Evolutionary conservation across 345 rosid genomes (phyloP), one percentile per base, ranked within the genome.

Genomic region (Noccaea bulbosa): DNA sequence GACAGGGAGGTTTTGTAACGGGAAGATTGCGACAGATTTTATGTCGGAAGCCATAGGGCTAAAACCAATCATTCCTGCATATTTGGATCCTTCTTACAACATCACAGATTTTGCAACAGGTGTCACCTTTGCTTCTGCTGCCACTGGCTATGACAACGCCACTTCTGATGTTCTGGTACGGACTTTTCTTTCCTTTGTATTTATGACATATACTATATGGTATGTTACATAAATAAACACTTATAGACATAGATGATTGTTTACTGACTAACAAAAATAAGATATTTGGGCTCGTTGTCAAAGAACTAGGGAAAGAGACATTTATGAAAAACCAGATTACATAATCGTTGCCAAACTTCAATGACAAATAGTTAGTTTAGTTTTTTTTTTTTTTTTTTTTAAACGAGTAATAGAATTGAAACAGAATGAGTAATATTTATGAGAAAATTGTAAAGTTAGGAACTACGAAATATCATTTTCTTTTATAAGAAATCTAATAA

Each of bases 91-190:
- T 11, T 67, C 72, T 6, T 85, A 81, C 54, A 75, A 61, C 40
- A 81, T 85, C 3, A 69, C 84, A 2, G 87, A 83, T 77, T 83
- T 85, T 37, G 86, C 86, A 41, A 77, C 82, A 1, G 87, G 90
- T 7, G 90, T 83, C 11, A 68, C 80, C 8, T 85, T 85, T 61
- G 89, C 89, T 15, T 85, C 89, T 6, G 87, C 89, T 41, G 89
- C 71, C 11, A 80, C 86, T 1, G 90, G 90, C 30, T 85, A 81
- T 51, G 90, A 83, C 39, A 85, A 81, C 47, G 81, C 78, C 48
- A 85, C 90, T 78, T 83, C 90, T 39, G 51, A 74, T 75, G 84
- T 85, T 11, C 66, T 85, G 32, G 90, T 86, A 80, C 8, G 52
- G 30, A n/a, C 40, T 54, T 63, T 40, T 39, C 20, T 60, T 27